Evolutionary conservation across 2,329 filamentous ascomycete genomes (phyloP), one percentile per base, ranked within the genome.

Genomic region (Hirsutella rhossiliensis): DNA sequence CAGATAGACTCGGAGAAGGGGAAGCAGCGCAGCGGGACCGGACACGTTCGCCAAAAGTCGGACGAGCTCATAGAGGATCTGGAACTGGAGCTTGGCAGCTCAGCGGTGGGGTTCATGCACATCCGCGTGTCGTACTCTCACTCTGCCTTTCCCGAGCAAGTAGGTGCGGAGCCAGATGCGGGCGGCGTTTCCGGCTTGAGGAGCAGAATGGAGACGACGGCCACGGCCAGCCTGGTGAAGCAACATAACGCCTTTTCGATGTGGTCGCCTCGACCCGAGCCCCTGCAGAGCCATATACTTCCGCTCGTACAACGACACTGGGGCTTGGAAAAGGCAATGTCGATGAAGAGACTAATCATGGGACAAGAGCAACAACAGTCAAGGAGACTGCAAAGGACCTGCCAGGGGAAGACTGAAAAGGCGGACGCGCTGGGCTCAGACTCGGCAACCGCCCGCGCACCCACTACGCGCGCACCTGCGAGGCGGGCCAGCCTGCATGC

Each of bases 31-130:
- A 38, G 30, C 38, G 32, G 43, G 18, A 31, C 38, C 15, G 43
- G 46, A 9, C 59, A 66, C 43, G 29, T 52, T 9, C 60, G 61
- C 29, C 62, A 67, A 40, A 67, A 62, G 34, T 71, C 76, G 0
- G 74, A 80, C 12, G 66, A 73, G 36, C 60, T 81, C 29, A 76
- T 82, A 15, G 67, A 74, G 20, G 74, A 80, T 45, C 62, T 82
- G 11, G 75, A 81, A 52, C 60, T 64, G 28, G 69, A 78, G 44
- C 67, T 82, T 3, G 75, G 76, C 28, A 63, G 66, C 43, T 62
- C 62, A 4, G 57, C 57, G 18, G 65, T 64, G 15, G 64, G 69
- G 30, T 80, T 76, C 49, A 58, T 80, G 41, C 66, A 66, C 3
- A 62, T 80, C 15, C 62, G 63, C 18, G 50, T 81, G 8, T 69